Conservation (phyloP, 208 protist species). For the Acanthamoeba triangularis region DNA sequence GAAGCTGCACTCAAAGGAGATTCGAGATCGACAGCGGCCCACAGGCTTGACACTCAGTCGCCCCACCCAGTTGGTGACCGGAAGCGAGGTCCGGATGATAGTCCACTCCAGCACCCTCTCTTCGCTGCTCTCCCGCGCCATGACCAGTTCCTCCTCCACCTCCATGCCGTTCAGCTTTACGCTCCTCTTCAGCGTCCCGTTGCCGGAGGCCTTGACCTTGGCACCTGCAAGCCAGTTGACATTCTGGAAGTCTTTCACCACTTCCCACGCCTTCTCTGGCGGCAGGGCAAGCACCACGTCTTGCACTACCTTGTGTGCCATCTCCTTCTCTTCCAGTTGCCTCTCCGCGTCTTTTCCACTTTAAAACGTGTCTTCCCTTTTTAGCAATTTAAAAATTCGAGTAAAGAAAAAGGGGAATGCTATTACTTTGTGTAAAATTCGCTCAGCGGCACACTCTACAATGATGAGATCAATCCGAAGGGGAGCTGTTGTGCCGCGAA, state of each 20-base stretch:
- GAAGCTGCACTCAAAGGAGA: slow-evolving; percentile 40
- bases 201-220: background rate
- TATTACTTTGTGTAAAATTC: too few species aligned
- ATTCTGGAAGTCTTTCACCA: slow-evolving; percentile 37
- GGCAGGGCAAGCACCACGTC: background rate
- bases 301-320: slow-evolving; percentile 13
- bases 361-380: too few species aligned
- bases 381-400: background rate
- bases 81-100: background rate
- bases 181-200: background rate
- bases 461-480: too few species aligned
- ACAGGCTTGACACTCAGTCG: background rate
- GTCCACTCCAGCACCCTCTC: slow-evolving; percentile 26
- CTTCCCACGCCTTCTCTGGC: background rate
- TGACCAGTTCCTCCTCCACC: slow-evolving; percentile 15
- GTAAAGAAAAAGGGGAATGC: background rate
- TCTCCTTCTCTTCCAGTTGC: background rate
- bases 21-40: background rate
- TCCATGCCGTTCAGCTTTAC: background rate
- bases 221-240: background rate
- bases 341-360: too few species aligned
- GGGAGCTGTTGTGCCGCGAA: too few species aligned
- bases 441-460: too few species aligned
- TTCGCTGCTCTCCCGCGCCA: background rate
- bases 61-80: slow-evolving; percentile 22